Conservation (phyloP, 2,329 filamentous ascomycete genomes). For the Beauveria brongniartii region DNA sequence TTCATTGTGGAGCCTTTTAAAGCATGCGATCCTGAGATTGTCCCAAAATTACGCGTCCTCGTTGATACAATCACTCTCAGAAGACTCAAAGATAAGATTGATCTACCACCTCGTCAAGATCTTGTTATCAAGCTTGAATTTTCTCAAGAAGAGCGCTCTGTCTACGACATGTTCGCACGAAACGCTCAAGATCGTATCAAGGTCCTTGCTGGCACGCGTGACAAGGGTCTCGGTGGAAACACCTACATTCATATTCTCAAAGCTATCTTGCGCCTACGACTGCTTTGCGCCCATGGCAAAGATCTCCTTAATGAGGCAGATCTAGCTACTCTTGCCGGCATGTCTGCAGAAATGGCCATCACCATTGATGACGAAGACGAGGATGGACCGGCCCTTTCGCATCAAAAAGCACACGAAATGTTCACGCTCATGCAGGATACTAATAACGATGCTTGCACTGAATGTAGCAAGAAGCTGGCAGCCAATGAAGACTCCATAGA, state of each 20-base stretch:
- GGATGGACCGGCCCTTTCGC: conserved; percentile 48
- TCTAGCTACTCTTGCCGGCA: conserved; percentile 67
- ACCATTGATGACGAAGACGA: conserved; percentile 76
- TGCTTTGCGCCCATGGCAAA: conserved; percentile 90
- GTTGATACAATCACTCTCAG: conserved; percentile 93
- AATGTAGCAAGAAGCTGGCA: conserved; percentile 59
- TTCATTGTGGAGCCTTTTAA: conserved; percentile 84
- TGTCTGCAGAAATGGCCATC: conserved; percentile 79
- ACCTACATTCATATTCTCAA: conserved; percentile 93
- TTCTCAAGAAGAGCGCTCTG: conserved; percentile 59
- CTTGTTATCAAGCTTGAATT: conserved; percentile 68
- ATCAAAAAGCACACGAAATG: conserved; percentile 75
- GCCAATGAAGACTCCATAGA: conserved; percentile 44
- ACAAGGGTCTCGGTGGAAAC: conserved; percentile 64
- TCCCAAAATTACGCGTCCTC: conserved; percentile 77
- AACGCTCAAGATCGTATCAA: conserved; percentile 75
- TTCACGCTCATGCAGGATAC: conserved; percentile 78
- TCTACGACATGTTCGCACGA: conserved; percentile 80
- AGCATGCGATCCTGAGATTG: conserved; percentile 70
- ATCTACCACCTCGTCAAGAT: conserved; percentile 69
- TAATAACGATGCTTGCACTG: conserved; percentile 63
- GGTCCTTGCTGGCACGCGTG: conserved; percentile 53
- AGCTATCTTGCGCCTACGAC: conserved; percentile 78
- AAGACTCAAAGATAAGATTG: conserved; percentile 83
- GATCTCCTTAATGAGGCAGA: conserved; percentile 83